Base-by-base conservation (phyloP, 495 filamentous ascomycete species). In the Aeminium ludgeri region DNA sequence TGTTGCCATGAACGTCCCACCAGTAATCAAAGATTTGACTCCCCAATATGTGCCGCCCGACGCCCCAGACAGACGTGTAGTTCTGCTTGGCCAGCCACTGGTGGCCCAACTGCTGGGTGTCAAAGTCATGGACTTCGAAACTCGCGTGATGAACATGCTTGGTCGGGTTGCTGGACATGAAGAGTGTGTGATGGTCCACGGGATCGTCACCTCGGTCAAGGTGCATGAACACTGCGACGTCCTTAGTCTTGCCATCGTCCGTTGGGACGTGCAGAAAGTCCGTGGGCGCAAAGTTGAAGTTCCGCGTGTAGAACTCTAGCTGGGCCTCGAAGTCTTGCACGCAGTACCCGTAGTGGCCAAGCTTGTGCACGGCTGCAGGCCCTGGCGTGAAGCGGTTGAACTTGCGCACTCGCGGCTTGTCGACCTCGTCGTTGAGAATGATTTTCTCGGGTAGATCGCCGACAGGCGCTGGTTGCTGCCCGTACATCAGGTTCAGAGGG, bases 91-190 rank as follows among this genome's bases (percentile, higher is more conserved):
- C 63, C 6, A 86, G 64, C 72, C 74, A 82, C 37, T 80, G 67
- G 55, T 86, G 80, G 1, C 80, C 80, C 3, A 84, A 63, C 27
- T 75, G 61, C 60, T 84, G 79, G 0, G 74, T 72, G 47, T 86
- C 80, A 49, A 79, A 80, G 52, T 86, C 78, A 53, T 79, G 70
- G 6, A 81, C 78, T 56, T 86, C 80, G 43, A 77, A 86, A 2
- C 68, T 74, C 20, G 69, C 70, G 52, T 86, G 80, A 54, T 84
- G 80, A 1, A 84, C 73, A 51, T 78, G 73, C 12, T 60, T 57
- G 12, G 65, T 67, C 5, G 65, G 55, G 2, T 65, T 67, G 6
- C 39, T 34, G 25, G 33, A 66, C 49, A 84, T 65, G 66, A 83
- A 83, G 55, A 84, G 74, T n/a, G 56, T 64, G 59, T 84, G 80